Base-by-base conservation (phyloP, 192 early-diverging fungal species). In the Mortierella claussenii region DNA sequence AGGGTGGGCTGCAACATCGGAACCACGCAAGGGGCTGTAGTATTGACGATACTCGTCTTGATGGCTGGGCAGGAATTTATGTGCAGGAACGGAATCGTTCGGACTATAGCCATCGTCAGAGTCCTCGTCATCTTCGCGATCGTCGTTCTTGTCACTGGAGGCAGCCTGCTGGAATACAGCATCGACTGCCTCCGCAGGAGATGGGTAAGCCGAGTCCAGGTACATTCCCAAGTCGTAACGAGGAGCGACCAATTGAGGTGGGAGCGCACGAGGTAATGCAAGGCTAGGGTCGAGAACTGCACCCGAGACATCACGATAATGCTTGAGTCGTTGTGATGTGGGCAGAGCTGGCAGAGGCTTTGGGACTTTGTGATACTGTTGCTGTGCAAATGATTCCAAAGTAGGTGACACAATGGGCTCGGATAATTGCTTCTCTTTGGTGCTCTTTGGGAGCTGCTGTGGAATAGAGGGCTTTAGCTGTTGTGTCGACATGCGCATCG, bases 211-310 rank as follows among this genome's bases (percentile, higher is more conserved):
- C 53, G 60, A 56, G 33, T 71, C 60, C 8, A 52, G 51, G 45
- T 63, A 63, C 1, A 51, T 21, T 21, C 9, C 8, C 2, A 34
- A 31, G 21, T 57, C 34, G 15, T 44, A 17, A 3, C 32, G 13
- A 11, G 2, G 20, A 11, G 46, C 17, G 5, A 24, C 28, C 26
- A 44, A 45, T 9, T 31, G 37, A 24, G 56, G 46, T 9, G 70
- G 70, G 0, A 75, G 50, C 8, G 70, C 70, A 49, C 70, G 70
- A 47, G 70, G 70, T 12, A 75, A 48, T 12, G 70, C 70, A 7
- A 75, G 42, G 51, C 49, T 60, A 0, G 70, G 70, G 51, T 75
- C 63, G 3, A 75, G 26, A 3, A 55, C 62, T 7, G 21, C 50
- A 32, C 52, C 26, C 13, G 42, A 44, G 3, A 26, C n/a, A 7